Base-by-base conservation (phyloP, 2,329 filamentous ascomycete species). In the Pochonia chlamydosporia region DNA sequence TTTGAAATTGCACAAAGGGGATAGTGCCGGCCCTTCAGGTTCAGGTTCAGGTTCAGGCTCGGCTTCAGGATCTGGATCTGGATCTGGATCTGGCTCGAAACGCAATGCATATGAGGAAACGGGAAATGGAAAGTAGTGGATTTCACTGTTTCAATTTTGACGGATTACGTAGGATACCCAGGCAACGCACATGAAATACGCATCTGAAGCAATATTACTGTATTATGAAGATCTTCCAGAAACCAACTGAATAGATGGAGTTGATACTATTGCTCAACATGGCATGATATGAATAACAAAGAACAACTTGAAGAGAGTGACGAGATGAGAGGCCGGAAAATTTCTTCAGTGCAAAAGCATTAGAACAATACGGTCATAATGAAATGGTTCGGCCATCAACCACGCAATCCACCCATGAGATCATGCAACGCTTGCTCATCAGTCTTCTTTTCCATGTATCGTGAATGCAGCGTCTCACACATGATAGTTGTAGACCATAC, bases 1-100 rank as follows among this genome's bases (percentile, higher is more conserved):
- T 50, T 56, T 82, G 64, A 72, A 63, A 52, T 47, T 69, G 50
- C 67, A 65, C 50, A 58, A 56, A 14, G 59, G 54, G 4, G 54
- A 59, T 25, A 39, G 54, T 23, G 56, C 59, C 18, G 59, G 58
- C 1, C 55, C 60, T 4, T 62, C 60, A 1, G 50, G 48, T 16
- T 48, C 40, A 10, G 46, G 24, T 26, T 33, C 21, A 28, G 16
- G 35, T 6, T 39, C 35, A 39, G 11, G 31, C 6, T 33, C 30
- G 16, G 16, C 6, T 9, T 35, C 31, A 35, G 20, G 31, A 14
- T 18, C 33, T n/a, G 37, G 13, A 14, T 39, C 35, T 13, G n/a
- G n/a, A n/a, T n/a, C n/a, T n/a, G n/a, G n/a, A n/a, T n/a, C n/a
- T n/a, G n/a, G n/a, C n/a, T n/a, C n/a, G n/a, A n/a, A n/a, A n/a